phyloP scores from a whole-genome alignment of 2,329 filamentous ascomycete genomes.

The Dactylonectria macrodidyma region DNA sequence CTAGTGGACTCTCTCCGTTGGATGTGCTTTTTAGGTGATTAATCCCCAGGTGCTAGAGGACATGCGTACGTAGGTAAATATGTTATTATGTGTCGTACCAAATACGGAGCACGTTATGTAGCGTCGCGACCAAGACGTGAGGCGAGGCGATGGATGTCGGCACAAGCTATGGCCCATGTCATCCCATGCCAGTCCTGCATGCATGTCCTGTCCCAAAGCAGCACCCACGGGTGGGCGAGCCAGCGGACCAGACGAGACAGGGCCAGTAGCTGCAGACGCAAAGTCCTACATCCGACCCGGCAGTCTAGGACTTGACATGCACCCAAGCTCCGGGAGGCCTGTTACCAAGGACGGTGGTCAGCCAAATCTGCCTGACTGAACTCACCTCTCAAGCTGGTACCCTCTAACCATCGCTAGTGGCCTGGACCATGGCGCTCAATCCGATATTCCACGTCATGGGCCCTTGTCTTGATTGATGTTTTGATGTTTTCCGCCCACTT shows the following conservation, averaged over 20 bases:
- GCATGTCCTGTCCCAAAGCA: constrained; percentile 42
- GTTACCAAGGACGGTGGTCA: not conserved
- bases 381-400: not conserved
- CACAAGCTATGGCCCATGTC: constrained; percentile 42
- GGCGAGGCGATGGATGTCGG: constrained; percentile 41
- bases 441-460: not conserved
- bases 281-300: constrained; percentile 30
- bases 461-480: not conserved
- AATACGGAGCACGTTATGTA: constrained; percentile 33
- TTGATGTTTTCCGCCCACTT: not conserved
- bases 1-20: constrained; percentile 9
- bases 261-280: not conserved
- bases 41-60: constrained; percentile 24
- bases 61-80: constrained; percentile 14
- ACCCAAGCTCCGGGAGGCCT: not conserved
- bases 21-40: constrained; percentile 22
- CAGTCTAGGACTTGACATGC: constrained; percentile 26
- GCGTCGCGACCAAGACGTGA: constrained; percentile 19
- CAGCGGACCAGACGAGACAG: not conserved
- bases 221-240: constrained; percentile 3
- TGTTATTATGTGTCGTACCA: constrained; percentile 18
- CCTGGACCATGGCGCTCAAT: not conserved
- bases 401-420: not conserved
- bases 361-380: constrained; percentile 16
- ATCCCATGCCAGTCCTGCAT: constrained; percentile 42